phyloP scores from a whole-genome alignment of 306 rosid genomes.

The Hippophae gyantsensis region DNA sequence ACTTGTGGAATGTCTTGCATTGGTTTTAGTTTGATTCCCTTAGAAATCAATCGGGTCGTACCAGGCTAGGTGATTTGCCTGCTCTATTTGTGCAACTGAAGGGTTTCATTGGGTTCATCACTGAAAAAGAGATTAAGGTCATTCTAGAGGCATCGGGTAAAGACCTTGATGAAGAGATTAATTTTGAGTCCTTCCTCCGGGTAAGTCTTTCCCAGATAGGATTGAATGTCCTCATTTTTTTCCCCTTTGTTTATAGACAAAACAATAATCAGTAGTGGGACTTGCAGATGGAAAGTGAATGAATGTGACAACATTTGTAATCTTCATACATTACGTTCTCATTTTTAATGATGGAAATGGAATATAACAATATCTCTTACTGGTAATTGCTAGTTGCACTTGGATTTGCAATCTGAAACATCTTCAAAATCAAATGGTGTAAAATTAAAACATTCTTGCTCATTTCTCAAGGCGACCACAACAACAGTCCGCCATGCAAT shows the following conservation, averaged over 20 bases:
- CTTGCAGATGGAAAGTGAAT: background rate
- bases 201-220: conserved; percentile 33
- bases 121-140: conserved; percentile 63
- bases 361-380: conserved; percentile 13
- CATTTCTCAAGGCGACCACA: conserved; percentile 90
- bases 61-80: conserved; percentile 57
- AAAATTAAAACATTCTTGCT: conserved; percentile 48
- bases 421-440: conserved; percentile 52
- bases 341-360: conserved; percentile 4
- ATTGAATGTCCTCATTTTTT: background rate
- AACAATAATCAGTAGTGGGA: background rate
- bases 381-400: conserved; percentile 54
- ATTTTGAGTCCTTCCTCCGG: conserved; percentile 79
- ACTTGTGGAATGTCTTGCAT: conserved; percentile 21
- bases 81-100: conserved; percentile 50
- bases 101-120: conserved; percentile 42
- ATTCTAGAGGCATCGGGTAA: conserved; percentile 38
- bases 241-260: background rate
- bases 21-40: conserved; percentile 53
- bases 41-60: conserved; percentile 60
- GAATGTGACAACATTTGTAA: background rate
- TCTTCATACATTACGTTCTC: background rate
- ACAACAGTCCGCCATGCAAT: conserved; percentile 81
- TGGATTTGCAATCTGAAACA: conserved; percentile 59
- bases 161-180: conserved; percentile 56